Base-by-base conservation (phyloP, 2,329 filamentous ascomycete genomes). In the Didymella exigua region DNA sequence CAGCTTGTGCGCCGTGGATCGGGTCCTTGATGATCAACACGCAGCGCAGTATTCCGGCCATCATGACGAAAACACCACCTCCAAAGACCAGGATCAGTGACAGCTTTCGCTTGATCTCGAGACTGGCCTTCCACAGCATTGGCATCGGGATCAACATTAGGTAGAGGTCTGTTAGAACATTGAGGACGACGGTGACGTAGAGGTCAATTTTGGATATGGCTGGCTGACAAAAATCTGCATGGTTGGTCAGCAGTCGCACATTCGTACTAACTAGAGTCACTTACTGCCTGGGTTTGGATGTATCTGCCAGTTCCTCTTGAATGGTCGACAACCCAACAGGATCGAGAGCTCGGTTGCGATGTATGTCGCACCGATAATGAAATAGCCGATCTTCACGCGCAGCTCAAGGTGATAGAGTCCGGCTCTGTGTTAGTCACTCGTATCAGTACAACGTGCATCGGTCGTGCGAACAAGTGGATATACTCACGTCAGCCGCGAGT, bases 141-240 rank as follows among this genome's bases (percentile, higher is more conserved):
- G 84, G 83, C 4, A 84, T 73, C 0, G 84, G 83, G 31, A 86
- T 85, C 24, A 79, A 78, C 51, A 86, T 81, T n/a, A 86, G 75
- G 59, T 86, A 86, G 1, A 85, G 46, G 59, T 87, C 85, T 3
- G 84, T 87, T 1, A 73, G 60, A 2, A 85, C 78, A 58, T 86
- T 86, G 56, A 82, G 37, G 6, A 72, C 3, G 77, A 71, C 27
- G 82, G 56, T 53, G 41, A 41, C 58, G 56, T 54, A 56, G 26
- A 51, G 40, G 33, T 47, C 40, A 49, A 27, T 54, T 51, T 49
- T 53, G 41, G 58, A 50, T 29, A 50, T 58, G 30, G 46, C 55
- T 27, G 53, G 51, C 14, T 51, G 44, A 37, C 62, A 65, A 18
- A 46, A 38, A 40, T 60, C 62, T 65, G 44, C 14, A 27, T 23